These are phyloP conservation scores for Penicillium sumatraense DNA, from an alignment of 2,329 filamentous ascomycete species.

Conservation along the genomic window DNA sequence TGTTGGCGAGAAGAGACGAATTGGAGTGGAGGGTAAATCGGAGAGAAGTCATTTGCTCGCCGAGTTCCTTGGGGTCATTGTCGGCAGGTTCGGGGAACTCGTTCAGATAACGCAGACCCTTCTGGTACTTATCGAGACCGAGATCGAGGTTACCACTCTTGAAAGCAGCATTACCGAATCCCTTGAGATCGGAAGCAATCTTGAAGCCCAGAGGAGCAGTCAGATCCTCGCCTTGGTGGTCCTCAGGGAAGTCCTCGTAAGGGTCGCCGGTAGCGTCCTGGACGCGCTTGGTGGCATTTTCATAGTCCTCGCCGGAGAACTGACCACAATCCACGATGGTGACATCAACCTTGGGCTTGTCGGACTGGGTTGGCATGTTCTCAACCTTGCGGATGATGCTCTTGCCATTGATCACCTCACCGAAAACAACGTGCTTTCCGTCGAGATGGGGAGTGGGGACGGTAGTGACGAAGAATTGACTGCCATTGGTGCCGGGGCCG, in stretches of 20 bases:
- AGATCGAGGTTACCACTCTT: constrained; percentile 73
- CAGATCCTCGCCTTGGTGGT: constrained; percentile 67
- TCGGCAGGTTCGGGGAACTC: constrained; percentile 75
- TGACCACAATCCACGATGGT: constrained; percentile 85
- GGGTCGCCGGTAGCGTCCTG: constrained; percentile 84
- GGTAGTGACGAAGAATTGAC: constrained; percentile 97
- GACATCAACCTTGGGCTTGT: constrained; percentile 77
- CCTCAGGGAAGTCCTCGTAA: constrained; percentile 96
- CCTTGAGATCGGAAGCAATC: constrained; percentile 85
- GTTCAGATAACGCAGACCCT: constrained; percentile 85
- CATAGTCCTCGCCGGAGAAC: constrained; percentile 72
- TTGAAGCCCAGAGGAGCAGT: constrained; percentile 71
- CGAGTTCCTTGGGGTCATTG: constrained; percentile 70
- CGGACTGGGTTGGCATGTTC: constrained; percentile 74
- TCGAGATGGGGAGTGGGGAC: constrained; percentile 94
- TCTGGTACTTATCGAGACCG: constrained; percentile 90
- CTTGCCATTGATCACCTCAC: constrained; percentile 91
- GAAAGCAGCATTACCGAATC: constrained; percentile 90
- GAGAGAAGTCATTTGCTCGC: constrained; percentile 69
- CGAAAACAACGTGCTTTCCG: constrained; percentile 96
- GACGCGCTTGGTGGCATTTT: constrained; percentile 67
- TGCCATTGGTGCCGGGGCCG: constrained; percentile 92
- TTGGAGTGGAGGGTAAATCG: constrained; percentile 90
- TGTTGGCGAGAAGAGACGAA: constrained; percentile 81
- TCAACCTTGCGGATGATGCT: constrained; percentile 88